A percentile compares a stretch with the other conserved stretches of the same genome.
These are phyloP conservation scores for Solanum lycopersicoides DNA, from an alignment of 257 asterid species.

Conservation along the genomic window DNA sequence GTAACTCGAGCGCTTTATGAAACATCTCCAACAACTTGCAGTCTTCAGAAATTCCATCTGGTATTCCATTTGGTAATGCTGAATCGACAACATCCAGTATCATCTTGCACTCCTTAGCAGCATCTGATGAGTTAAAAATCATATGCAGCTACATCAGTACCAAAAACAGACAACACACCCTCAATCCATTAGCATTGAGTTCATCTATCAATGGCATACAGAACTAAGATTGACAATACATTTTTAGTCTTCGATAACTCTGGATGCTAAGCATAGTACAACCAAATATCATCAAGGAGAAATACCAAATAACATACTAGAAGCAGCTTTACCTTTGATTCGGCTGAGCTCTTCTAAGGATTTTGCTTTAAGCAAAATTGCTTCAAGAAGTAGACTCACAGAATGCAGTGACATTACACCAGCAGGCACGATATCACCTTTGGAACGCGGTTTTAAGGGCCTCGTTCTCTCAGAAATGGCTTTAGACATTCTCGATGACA, in stretches of 20 bases:
- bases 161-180: slow-evolving; percentile 1
- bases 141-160: not conserved
- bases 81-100: slow-evolving; percentile 73
- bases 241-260: not conserved
- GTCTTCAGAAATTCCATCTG: slow-evolving; percentile 36
- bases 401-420: slow-evolving; percentile 86
- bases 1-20: slow-evolving; percentile 71
- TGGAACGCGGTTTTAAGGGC: slow-evolving; percentile 43
- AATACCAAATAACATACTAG: not conserved
- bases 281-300: not conserved
- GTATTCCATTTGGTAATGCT: slow-evolving; percentile 66
- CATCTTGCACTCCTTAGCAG: slow-evolving; percentile 79
- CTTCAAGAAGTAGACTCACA: slow-evolving; percentile 81
- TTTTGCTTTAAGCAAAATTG: slow-evolving; percentile 63
- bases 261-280: not conserved
- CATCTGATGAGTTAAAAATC: slow-evolving; percentile 30
- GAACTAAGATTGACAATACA: not conserved
- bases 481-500: slow-evolving; percentile 63
- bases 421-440: slow-evolving; percentile 20
- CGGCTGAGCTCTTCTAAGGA: slow-evolving; percentile 72
- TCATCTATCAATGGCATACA: not conserved
- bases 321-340: slow-evolving; percentile 42
- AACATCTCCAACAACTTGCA: slow-evolving; percentile 64
- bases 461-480: slow-evolving; percentile 53
- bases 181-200: not conserved